Percentiles rank a stretch among this genome's conserved stretches.
Conservation (phyloP, 2,329 filamentous ascomycete genomes). For the Aspergillus awamori region DNA sequence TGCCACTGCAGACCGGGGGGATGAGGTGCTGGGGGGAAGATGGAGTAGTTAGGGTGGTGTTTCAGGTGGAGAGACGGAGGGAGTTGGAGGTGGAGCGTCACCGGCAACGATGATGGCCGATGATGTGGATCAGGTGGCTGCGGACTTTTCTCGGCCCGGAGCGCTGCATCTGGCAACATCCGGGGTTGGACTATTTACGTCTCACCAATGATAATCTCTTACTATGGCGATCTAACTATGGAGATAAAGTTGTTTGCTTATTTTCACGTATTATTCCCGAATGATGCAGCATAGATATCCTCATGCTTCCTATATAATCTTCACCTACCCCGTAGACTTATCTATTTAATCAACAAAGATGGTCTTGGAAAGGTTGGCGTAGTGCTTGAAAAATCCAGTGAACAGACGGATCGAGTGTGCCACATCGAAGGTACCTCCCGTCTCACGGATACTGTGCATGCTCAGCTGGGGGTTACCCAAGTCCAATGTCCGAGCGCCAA, state of each 20-base stretch:
- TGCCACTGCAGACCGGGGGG: constrained; percentile 5
- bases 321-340: background rate
- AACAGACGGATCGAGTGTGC: constrained; percentile 85
- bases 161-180: background rate
- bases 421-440: constrained; percentile 83
- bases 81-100: background rate
- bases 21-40: background rate
- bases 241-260: too few relatives aligned
- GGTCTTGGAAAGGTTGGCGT: constrained; percentile 77
- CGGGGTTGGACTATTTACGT: background rate
- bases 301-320: background rate
- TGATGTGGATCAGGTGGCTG: constrained; percentile 5
- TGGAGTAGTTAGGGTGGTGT: constrained; percentile 5
- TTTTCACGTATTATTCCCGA: too few relatives aligned
- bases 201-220: background rate
- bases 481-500: constrained; percentile 88
- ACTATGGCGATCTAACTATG: too few relatives aligned
- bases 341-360: constrained; percentile 73
- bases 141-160: constrained; percentile 29
- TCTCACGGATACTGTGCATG: constrained; percentile 97
- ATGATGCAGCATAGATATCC: background rate
- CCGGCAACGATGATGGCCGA: constrained; percentile 2
- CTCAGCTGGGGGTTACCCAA: constrained; percentile 90
- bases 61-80: background rate
- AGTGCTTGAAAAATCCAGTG: constrained; percentile 81